Evolutionary conservation across 1,284 basidiomycete species (phyloP).

Genomic region (Athelia psychrophila): DNA sequence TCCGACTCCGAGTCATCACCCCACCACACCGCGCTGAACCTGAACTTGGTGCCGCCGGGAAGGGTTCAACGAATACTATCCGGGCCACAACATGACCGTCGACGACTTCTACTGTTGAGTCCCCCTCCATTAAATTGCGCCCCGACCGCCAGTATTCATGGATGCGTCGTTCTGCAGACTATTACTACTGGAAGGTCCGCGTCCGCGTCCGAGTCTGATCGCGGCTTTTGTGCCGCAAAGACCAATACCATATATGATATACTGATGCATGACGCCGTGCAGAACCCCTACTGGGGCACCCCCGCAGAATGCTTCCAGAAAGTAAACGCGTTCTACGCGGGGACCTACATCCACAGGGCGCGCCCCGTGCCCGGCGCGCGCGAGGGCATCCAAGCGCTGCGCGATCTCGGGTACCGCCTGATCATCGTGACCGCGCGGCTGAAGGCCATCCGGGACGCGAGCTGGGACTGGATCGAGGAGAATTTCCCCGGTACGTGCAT

Average conservation of each 20-base stretch:
- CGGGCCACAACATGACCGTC: conserved; percentile 44
- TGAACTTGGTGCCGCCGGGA: conserved; percentile 3
- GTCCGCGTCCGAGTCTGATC: background rate
- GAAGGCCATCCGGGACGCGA: conserved; percentile 53
- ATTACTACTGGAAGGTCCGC: conserved; percentile 67
- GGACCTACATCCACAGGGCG: conserved; percentile 49
- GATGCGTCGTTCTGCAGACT: conserved; percentile 34
- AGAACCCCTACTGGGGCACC: conserved; percentile 75
- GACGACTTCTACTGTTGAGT: conserved; percentile 64
- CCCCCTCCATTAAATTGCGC: background rate
- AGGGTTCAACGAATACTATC: conserved; percentile 73
- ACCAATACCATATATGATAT: background rate
- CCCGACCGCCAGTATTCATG: conserved; percentile 5
- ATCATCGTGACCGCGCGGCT: conserved; percentile 76
- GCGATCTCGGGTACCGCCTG: conserved; percentile 62
- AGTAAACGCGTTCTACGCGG: conserved; percentile 58
- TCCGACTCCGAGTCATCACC: no score
- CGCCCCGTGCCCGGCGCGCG: conserved; percentile 63
- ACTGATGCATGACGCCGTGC: conserved; percentile 5
- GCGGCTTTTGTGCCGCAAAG: no score
- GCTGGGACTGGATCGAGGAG: conserved; percentile 64
- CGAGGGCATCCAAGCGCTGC: conserved; percentile 55
- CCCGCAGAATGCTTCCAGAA: conserved; percentile 58
- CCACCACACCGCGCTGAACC: no score
- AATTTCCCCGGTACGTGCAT: conserved; percentile 53